phyloP scores from a whole-genome alignment of 495 filamentous ascomycete species.

The Penicillium alfredii region DNA sequence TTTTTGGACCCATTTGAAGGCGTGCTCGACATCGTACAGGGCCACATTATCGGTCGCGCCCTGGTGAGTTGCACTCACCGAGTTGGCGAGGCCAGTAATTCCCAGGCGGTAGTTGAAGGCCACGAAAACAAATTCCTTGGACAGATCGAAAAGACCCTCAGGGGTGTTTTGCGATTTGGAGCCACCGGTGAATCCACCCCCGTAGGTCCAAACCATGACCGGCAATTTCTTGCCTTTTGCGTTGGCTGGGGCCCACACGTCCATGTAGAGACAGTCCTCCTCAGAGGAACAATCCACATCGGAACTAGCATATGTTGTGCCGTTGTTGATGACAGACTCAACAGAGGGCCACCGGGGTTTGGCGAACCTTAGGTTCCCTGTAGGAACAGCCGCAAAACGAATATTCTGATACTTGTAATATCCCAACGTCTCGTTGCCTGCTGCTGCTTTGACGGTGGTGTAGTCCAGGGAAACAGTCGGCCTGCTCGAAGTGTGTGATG shows the following conservation, averaged over 20 bases:
- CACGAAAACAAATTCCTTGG: constrained; percentile 41
- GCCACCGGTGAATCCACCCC: constrained; percentile 36
- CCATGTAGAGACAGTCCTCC: constrained; percentile 40
- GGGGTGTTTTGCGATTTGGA: constrained; percentile 26
- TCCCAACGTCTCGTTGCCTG: constrained; percentile 13
- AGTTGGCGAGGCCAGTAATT: constrained; percentile 50
- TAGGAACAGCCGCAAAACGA: constrained; percentile 50
- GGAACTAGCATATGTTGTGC: constrained; percentile 36
- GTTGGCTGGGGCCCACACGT: constrained; percentile 32
- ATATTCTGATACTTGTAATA: constrained; percentile 43
- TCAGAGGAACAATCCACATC: constrained; percentile 38
- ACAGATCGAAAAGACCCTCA: constrained; percentile 21
- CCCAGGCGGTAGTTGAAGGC: constrained; percentile 48
- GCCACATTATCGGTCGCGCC: constrained; percentile 43
- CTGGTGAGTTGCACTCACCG: constrained; percentile 25
- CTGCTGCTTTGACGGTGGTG: constrained; percentile 10
- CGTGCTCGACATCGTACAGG: constrained; percentile 45
- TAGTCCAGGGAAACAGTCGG: constrained; percentile 15
- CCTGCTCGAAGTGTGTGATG: constrained; percentile 1
- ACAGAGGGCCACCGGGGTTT: constrained; percentile 46
- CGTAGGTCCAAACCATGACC: constrained; percentile 38
- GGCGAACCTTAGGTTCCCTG: constrained; percentile 49
- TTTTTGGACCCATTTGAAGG: constrained; percentile 30
- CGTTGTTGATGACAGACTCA: constrained; percentile 45
- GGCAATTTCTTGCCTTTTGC: constrained; percentile 24